These are phyloP conservation scores for Hypseocharis bilobata DNA, from an alignment of 441 rosid genomes.

Conservation along the genomic window DNA sequence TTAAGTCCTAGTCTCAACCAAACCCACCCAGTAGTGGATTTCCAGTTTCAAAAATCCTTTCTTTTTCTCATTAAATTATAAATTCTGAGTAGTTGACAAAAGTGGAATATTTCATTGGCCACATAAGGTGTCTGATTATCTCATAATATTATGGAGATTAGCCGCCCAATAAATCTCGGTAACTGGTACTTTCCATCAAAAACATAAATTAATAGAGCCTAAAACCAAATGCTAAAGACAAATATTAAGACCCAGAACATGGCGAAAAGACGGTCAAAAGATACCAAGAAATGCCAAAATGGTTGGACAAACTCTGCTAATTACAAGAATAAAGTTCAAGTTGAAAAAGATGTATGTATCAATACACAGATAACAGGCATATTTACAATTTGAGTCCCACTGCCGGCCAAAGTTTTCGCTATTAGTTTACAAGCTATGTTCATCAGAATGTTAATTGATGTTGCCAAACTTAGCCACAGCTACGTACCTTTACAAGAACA, in stretches of 20 bases:
- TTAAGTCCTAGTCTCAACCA: slow-evolving; percentile 3
- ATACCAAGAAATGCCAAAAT: slow-evolving; percentile 8
- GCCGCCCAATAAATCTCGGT: neutral
- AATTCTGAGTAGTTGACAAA: neutral
- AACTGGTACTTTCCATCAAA: neutral
- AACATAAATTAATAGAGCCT: neutral
- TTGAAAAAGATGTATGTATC: neutral
- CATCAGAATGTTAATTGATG: neutral
- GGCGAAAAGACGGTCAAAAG: slow-evolving; percentile 17
- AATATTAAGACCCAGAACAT: neutral
- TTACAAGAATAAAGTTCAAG: neutral
- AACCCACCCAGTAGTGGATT: neutral
- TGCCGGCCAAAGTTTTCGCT: neutral
- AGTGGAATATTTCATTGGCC: neutral
- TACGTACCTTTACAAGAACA: neutral
- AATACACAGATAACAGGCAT: too few relatives aligned
- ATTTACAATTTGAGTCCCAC: neutral
- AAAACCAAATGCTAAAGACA: slow-evolving; percentile 13
- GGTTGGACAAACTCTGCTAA: neutral
- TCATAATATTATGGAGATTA: neutral
- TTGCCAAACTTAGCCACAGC: neutral
- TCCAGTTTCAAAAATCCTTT: neutral
- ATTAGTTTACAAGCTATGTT: too few relatives aligned
- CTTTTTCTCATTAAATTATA: neutral
- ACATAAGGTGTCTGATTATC: neutral